Evolutionary conservation across 108 stramenopile species (phyloP), one percentile per base, ranked within the genome.

Genomic region (Conticribra guillardii): DNA sequence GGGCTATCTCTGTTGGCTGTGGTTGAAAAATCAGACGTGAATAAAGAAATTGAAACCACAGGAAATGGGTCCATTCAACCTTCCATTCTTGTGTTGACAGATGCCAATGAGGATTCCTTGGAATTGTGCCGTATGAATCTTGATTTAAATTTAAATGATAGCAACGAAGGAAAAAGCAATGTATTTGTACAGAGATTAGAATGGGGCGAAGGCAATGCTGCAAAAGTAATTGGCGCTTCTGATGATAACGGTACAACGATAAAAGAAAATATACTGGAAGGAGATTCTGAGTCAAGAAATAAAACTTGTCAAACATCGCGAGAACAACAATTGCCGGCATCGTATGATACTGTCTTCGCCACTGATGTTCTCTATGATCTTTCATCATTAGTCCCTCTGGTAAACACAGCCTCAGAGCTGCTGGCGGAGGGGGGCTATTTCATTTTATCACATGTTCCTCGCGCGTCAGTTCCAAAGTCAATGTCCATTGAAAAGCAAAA

Each of bases 281-380:
- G n/a, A n/a, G n/a, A n/a, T n/a, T n/a, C n/a, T n/a, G n/a, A n/a
- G n/a, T n/a, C n/a, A n/a, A n/a, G n/a, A n/a, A n/a, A n/a, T n/a
- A n/a, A n/a, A n/a, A n/a, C n/a, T n/a, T n/a, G n/a, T n/a, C n/a
- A n/a, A n/a, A n/a, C n/a, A n/a, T n/a, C n/a, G n/a, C n/a, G n/a
- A n/a, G n/a, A n/a, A n/a, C n/a, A n/a, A n/a, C n/a, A n/a, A 17
- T 24, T 64, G 52, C 65, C 32, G 28, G 3, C 23, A 17, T 17
- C 46, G 19, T 74, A 73, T 48, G 85, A 88, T 82, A 74, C 80
- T 18, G 76, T 87, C 2, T 33, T 91, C 5, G 90, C 87, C 2
- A 85, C 90, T 4, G 90, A 91, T 79, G 83, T 86, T 27, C 31
- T 91, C 4, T 91, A 91, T 62, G 87, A 91, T 71, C 54, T 86